Percentiles rank a stretch among this genome's conserved stretches.
These are phyloP conservation scores for Xylariaceae sp. DNA, from an alignment of 2,329 filamentous ascomycete species.

Conservation along the genomic window DNA sequence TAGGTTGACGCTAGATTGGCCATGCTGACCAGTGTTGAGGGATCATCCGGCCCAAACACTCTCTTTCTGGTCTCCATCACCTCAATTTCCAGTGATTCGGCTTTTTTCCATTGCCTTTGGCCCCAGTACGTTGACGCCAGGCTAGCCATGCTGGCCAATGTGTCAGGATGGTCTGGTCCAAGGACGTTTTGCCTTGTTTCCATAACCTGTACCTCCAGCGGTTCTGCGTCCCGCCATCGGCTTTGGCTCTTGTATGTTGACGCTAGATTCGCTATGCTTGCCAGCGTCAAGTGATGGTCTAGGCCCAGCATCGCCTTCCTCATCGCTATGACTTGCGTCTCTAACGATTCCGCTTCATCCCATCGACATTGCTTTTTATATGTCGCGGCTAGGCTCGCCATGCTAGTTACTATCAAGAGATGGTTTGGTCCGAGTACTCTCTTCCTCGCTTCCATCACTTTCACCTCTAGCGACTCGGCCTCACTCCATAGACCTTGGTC, in stretches of 20 bases:
- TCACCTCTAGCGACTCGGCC: background rate
- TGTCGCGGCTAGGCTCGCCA: background rate
- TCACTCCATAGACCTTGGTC: background rate
- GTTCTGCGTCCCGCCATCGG: background rate
- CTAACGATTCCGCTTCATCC: background rate
- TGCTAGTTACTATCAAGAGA: background rate
- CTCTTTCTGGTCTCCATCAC: background rate
- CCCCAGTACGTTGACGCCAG: background rate
- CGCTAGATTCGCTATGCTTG: background rate
- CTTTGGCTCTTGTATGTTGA: background rate
- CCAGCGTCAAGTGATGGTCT: background rate
- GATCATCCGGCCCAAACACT: background rate
- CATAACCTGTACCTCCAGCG: background rate
- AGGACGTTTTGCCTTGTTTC: background rate
- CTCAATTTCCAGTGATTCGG: background rate
- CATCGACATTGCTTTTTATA: background rate
- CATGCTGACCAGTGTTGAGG: background rate
- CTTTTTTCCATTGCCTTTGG: background rate
- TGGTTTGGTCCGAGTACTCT: background rate
- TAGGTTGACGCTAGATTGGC: background rate
- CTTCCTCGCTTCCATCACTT: background rate
- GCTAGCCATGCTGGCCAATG: background rate
- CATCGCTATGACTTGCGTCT: background rate
- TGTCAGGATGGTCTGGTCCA: constrained; percentile 1
- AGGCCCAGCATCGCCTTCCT: background rate